A percentile compares a stretch with the other conserved stretches of the same genome.
Evolutionary conservation across 1,284 basidiomycete genomes (phyloP).

Genomic region (Cryptococcus sp.): DNA sequence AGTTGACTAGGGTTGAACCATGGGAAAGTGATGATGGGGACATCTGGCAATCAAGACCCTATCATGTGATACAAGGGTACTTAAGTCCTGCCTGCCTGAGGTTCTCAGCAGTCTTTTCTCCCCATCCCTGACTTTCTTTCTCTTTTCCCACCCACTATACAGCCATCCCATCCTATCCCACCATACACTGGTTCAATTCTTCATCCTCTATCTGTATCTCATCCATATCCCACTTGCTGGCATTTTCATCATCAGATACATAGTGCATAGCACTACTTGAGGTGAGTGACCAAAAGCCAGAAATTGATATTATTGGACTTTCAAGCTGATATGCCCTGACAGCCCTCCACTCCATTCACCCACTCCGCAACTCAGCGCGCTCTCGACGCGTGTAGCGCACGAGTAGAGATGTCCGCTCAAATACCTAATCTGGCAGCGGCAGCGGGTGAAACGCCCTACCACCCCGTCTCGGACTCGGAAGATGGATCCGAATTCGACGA

Average conservation of each 20-base stretch:
- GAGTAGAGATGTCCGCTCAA: background rate
- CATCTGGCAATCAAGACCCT: too few species aligned
- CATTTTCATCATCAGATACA: too few species aligned
- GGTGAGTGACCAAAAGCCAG: background rate
- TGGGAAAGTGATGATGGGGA: too few species aligned
- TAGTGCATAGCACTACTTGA: background rate
- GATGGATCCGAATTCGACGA: conserved; percentile 25
- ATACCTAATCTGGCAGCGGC: too few species aligned
- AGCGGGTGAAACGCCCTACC: background rate
- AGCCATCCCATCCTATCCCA: background rate
- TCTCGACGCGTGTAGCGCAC: background rate
- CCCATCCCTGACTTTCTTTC: background rate
- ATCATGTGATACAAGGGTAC: too few species aligned
- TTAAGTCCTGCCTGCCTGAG: too few species aligned
- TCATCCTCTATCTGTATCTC: background rate
- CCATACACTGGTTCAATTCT: background rate
- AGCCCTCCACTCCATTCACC: background rate
- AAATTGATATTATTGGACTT: background rate
- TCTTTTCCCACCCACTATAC: background rate
- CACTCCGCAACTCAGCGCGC: background rate
- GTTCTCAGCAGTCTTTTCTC: background rate
- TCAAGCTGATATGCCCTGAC: background rate
- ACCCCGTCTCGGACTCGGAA: conserved; percentile 12
- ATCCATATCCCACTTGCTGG: background rate
- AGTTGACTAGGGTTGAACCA: too few species aligned